Evolutionary conservation across 2,329 filamentous ascomycete genomes (phyloP), one percentile per base, ranked within the genome.

Genomic region (Cytospora paraplurivora): DNA sequence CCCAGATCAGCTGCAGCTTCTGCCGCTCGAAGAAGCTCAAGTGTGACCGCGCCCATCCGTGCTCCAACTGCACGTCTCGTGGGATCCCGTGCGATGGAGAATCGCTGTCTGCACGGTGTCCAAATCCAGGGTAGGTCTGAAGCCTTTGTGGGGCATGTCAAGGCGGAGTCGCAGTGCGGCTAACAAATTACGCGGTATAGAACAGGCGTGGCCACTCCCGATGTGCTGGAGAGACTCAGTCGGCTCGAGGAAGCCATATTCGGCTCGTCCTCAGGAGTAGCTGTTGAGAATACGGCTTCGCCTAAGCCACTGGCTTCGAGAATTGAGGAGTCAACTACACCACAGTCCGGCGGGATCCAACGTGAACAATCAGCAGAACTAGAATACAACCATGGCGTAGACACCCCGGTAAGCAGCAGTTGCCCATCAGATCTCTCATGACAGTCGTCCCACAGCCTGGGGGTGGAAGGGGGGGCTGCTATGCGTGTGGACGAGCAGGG

Each of bases 11-110:
- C n/a, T 75, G 73, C 62, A 67, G 71, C 56, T 73, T 70, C 17
- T 75, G 73, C 60, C 70, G 73, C 13, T 66, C 54, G 33, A 74
- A 72, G 62, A 75, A 75, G 67, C 69, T 74, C 53, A 75, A 75
- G 63, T 75, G 73, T 59, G 72, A 73, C 62, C 68, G 72, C 17
- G 63, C 50, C 2, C 50, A 64, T 21, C 73, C 73, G 6, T 75
- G 73, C 47, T 68, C 67, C 12, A 73, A 68, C 54, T 75, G 73
- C 52, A 60, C 66, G 13, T 62, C 70, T 7, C 71, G 73, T 17
- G 67, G 69, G 0, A 59, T 72, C 32, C 32, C 64, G 10, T 75
- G 73, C 58, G 62, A 68, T 7, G 69, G 69, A 13, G 64, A 65
- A 21, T 56, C 41, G 15, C 51, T 38, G 6, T 38, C 34, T 51